A percentile compares a stretch with the other conserved stretches of the same genome.
Conservation (phyloP, 108 stramenopile species). For the Skeletonema grethae region DNA sequence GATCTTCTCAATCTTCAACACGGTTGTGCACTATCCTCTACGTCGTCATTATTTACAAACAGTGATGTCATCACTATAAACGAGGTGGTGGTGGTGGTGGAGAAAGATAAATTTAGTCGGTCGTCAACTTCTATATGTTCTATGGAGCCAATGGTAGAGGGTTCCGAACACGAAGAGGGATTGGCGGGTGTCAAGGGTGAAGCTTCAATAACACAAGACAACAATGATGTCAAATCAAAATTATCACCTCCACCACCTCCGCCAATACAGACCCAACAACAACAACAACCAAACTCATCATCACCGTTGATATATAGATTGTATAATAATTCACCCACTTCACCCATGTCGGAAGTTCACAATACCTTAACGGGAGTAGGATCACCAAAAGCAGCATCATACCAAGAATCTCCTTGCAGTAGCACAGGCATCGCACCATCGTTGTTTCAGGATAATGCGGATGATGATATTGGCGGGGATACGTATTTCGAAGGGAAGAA, state of each 20-base stretch:
- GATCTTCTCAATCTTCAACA: constrained; percentile 3
- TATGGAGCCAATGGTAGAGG: not conserved
- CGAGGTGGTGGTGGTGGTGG: not conserved
- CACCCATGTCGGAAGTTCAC: not conserved
- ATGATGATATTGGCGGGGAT: constrained; percentile 39
- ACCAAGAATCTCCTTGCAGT: constrained; percentile 7
- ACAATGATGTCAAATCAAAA: not conserved
- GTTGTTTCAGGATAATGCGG: constrained; percentile 1
- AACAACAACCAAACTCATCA: not conserved
- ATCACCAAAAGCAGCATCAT: not conserved
- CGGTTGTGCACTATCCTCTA: not conserved
- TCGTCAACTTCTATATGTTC: not conserved
- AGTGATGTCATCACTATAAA: not conserved
- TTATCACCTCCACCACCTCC: not conserved
- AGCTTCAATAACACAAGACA: not conserved
- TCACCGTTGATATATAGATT: constrained; percentile 1
- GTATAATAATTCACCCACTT: constrained; percentile 1
- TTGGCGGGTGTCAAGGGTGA: not conserved
- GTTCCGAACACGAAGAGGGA: not conserved
- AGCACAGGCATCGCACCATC: not conserved
- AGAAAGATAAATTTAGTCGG: not conserved
- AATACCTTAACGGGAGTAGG: constrained; percentile 1
- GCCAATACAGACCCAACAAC: not conserved
- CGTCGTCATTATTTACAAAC: not conserved
- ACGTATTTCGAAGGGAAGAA: constrained; percentile 29